Percentiles rank a stretch among this genome's conserved stretches.
phyloP scores from a whole-genome alignment of 192 early-diverging fungal species.

The Phycomyces blakesleeanus region DNA sequence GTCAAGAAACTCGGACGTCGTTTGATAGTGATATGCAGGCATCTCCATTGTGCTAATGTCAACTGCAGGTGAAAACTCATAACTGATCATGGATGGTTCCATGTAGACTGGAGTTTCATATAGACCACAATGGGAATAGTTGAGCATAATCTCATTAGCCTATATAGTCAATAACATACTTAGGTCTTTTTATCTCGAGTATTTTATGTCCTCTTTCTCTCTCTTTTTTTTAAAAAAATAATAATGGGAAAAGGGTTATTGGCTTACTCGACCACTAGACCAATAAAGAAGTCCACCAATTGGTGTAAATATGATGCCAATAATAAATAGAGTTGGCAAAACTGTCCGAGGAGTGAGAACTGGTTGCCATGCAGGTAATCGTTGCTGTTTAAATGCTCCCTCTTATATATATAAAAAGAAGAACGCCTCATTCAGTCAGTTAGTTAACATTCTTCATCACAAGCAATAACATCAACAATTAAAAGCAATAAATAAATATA shows the following conservation, averaged over 20 bases:
- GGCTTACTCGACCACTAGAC: slow-evolving; percentile 48
- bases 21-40: slow-evolving; percentile 22
- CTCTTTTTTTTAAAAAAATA: not conserved
- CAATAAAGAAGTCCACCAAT: slow-evolving; percentile 85
- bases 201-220: too few species aligned
- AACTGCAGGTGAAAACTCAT: slow-evolving; percentile 8
- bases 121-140: slow-evolving; percentile 39
- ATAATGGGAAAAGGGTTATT: not conserved
- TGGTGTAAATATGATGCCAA: slow-evolving; percentile 91
- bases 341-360: slow-evolving; percentile 95
- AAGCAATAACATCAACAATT: too few species aligned
- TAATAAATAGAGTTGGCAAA: slow-evolving; percentile 89
- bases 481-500: too few species aligned
- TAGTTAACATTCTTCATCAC: not conserved
- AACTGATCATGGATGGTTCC: slow-evolving; percentile 28
- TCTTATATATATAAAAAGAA: too few species aligned
- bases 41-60: slow-evolving; percentile 12
- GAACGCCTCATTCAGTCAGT: not conserved
- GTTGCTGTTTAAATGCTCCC: slow-evolving; percentile 96
- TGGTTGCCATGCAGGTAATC: slow-evolving; percentile 96
- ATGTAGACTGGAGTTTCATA: slow-evolving; percentile 18
- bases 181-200: too few species aligned
- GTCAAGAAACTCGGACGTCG: slow-evolving; percentile 15
- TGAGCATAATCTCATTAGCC: slow-evolving; percentile 47
- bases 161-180: slow-evolving; percentile 15